Evolutionary conservation across 1,284 basidiomycete genomes (phyloP), one percentile per base, ranked within the genome.

Genomic region (Papiliotrema fonsecae): DNA sequence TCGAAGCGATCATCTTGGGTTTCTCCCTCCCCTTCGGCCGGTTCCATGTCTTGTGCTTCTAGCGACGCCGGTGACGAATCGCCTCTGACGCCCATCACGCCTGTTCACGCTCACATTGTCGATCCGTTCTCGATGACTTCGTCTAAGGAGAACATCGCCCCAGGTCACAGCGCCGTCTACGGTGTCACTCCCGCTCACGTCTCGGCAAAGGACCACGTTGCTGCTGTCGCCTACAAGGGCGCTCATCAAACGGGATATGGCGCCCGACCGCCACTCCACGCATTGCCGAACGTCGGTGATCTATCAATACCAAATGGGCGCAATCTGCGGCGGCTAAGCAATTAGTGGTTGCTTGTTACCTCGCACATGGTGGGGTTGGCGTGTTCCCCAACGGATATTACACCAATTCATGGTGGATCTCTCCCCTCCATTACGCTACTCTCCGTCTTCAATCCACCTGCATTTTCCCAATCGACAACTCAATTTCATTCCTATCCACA

Each of bases 41-140:
- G 60, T 28, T 65, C 59, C 22, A 60, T 60, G 47, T 69, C 65
- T 27, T 69, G 70, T 47, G 57, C 69, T 1, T 72, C 70, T 0
- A 71, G 69, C 16, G 71, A 74, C 47, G 68, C 68, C 7, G 71
- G 70, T 31, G 71, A 73, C 49, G 71, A 73, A 39, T 55, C 60
- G 21, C 71, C 71, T 25, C 56, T 70, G 27, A 73, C 69, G 9
- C 72, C 72, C 11, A 67, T 71, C 59, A 73, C 72, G 7, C 71
- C 72, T 28, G 55, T 67, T 31, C 58, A 67, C 51, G 36, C 54
- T 6, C 51, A 61, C 43, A 50, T 58, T 30, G 51, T 57, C 28
- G 61, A 64, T 42, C 56, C 67, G 4, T 63, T 64, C 47, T n/a
- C 44, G 11, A 30, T 36, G 24, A 46, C 50, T 46, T 56, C 55